Percentiles rank a stretch among this genome's conserved stretches.
phyloP scores from a whole-genome alignment of 139 green algal genomes.

The Tetraselmis chui region DNA sequence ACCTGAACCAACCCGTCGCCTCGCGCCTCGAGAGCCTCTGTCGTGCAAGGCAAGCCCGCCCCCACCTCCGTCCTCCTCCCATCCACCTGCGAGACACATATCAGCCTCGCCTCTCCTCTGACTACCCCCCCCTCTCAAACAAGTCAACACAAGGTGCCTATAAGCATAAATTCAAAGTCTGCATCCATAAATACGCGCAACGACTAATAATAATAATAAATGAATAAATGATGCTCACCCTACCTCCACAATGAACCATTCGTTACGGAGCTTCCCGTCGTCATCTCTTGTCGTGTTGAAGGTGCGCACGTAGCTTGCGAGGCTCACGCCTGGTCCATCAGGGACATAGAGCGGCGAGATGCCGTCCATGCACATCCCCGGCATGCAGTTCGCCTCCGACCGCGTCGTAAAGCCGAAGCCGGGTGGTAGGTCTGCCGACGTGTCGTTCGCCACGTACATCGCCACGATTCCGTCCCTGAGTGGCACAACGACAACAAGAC shows the following conservation, averaged over 20 bases:
- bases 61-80: neutral
- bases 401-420: neutral
- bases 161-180: neutral
- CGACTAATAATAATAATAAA: neutral
- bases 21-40: neutral
- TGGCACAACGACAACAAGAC: too few relatives aligned
- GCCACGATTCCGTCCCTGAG: neutral
- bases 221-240: neutral
- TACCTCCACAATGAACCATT: neutral
- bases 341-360: neutral
- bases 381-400: neutral
- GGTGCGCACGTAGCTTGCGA: neutral
- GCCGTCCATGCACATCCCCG: neutral
- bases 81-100: neutral
- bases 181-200: neutral
- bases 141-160: neutral
- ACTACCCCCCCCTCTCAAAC: too few relatives aligned
- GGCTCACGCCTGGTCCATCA: neutral
- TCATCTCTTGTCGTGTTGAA: neutral
- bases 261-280: neutral
- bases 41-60: neutral
- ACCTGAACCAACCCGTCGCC: neutral
- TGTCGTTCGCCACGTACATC: neutral
- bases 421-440: neutral
- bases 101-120: neutral